Conservation (phyloP, 73 alveolate species). For the Symbiodinium pilosum region DNA sequence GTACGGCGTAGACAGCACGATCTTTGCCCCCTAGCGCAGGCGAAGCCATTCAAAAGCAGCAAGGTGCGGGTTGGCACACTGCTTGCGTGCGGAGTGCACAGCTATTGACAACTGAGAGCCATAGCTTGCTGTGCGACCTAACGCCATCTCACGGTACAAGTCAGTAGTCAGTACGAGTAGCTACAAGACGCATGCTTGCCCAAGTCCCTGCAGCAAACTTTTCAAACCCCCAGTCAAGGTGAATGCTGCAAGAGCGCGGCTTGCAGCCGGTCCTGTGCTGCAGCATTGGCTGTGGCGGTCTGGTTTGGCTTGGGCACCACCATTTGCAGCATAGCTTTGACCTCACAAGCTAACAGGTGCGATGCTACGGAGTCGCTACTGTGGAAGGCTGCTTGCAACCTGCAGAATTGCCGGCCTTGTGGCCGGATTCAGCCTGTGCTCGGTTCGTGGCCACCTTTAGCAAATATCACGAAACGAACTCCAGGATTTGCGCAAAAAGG, state of each 20-base stretch:
- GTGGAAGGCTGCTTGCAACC: background rate
- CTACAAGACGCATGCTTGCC: too few species aligned
- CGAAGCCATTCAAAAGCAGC: too few species aligned
- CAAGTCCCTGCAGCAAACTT: too few species aligned
- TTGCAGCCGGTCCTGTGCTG: background rate
- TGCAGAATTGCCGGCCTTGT: background rate
- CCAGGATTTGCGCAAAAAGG: background rate
- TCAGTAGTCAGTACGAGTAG: too few species aligned
- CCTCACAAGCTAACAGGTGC: background rate
- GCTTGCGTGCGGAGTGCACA: too few species aligned
- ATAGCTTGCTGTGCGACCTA: too few species aligned
- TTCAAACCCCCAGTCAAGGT: too few species aligned
- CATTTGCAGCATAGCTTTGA: background rate
- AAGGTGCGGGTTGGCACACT: too few species aligned
- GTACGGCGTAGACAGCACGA: conserved; percentile 50
- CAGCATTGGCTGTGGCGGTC: background rate
- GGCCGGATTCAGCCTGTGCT: background rate
- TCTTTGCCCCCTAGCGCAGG: conserved; percentile 28
- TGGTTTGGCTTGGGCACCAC: background rate
- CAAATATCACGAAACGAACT: background rate
- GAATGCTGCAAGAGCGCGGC: too few species aligned
- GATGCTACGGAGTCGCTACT: background rate
- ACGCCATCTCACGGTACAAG: too few species aligned
- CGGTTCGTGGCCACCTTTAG: conserved; percentile 41
- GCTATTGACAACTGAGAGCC: too few species aligned